Base-by-base conservation (phyloP, 352 stramenopile species). In the Thalassiosira hispida region DNA sequence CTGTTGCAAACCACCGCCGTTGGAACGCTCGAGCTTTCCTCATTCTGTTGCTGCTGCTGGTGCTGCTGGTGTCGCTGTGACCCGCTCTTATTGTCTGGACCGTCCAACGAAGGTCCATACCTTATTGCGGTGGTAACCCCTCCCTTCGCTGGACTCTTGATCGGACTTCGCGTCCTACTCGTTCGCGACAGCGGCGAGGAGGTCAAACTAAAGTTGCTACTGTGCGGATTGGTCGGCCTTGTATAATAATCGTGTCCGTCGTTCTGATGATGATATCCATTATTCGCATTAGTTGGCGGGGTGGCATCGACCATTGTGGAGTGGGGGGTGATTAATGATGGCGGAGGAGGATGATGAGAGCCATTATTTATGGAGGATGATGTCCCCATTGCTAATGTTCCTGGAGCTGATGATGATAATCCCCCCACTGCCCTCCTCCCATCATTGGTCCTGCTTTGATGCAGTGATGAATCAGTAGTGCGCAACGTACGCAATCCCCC, bases 201-300 rank as follows among this genome's bases (percentile, higher is more conserved):
- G 16, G 38, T 47, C n/a, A 55, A 29, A 29, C 35, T 52, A 27
- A 73, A 73, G 16, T 73, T 62, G 20, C 64, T 44, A 47, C 64
- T 63, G 47, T 73, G 49, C 7, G 64, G 64, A 61, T 73, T 73
- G 2, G 22, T 38, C 18, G 64, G 64, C 8, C 53, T 14, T 1
- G 52, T 33, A n/a, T n/a, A n/a, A n/a, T n/a, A n/a, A n/a, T n/a
- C 25, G 23, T 8, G 0, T 14, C 25, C 52, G 51, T 60, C n/a
- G 51, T 38, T 16, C 9, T 60, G 14, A 5, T 9, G 59, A 23
- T 23, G n/a, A 31, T 20, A 2, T 23, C 46, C 14, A 11, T 20
- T 1, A 55, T 7, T 23, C 2, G 18, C 14, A 31, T 55, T 55
- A 5, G 18, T 44, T 23, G 55, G 25, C n/a, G 44, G 35, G 38